Conservation (phyloP, 805 yeast species). For the Tetrapisispora namnaoensis region DNA sequence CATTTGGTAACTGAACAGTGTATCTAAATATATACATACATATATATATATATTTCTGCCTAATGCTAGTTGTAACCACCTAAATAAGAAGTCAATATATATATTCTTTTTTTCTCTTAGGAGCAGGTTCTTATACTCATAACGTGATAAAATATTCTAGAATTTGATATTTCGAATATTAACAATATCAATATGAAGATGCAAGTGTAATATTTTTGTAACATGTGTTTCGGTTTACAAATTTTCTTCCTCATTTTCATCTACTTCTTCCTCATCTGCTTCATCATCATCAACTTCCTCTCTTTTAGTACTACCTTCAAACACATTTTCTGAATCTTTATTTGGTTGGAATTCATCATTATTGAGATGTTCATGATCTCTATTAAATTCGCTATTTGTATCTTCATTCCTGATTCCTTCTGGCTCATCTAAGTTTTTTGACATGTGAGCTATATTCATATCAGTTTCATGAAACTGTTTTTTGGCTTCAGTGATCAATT, state of each 20-base stretch:
- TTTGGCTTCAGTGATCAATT: conserved; percentile 54
- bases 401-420: not conserved
- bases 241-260: conserved; percentile 15
- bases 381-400: not conserved
- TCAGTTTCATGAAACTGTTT: conserved; percentile 59
- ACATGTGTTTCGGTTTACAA: too few relatives aligned
- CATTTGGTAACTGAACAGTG: not conserved
- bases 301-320: not conserved
- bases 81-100: not conserved
- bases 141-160: too few relatives aligned
- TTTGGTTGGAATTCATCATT: not conserved
- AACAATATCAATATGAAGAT: too few relatives aligned
- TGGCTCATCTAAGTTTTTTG: not conserved
- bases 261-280: conserved; percentile 24
- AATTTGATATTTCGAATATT: too few relatives aligned
- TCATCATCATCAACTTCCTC: conserved; percentile 14
- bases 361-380: not conserved
- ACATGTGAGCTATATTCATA: conserved; percentile 1
- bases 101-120: not conserved
- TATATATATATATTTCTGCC: not conserved
- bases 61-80: not conserved
- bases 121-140: too few relatives aligned
- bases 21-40: not conserved
- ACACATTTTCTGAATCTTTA: not conserved
- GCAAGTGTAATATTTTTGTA: too few relatives aligned